Conservation (phyloP, 768 basidiomycete genomes). For the Suillus spraguei region DNA sequence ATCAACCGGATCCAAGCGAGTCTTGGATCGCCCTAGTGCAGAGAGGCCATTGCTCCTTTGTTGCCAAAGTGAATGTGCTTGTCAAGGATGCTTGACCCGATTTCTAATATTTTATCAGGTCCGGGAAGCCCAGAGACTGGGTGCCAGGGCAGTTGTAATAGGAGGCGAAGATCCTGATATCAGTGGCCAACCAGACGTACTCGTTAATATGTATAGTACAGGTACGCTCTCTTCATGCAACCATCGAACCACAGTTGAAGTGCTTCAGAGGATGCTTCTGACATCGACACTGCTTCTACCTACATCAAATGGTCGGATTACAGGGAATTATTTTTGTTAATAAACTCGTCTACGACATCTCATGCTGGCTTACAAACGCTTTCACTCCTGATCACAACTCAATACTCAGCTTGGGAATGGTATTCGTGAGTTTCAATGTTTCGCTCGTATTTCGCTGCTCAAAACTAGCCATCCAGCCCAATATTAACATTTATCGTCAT, state of each 20-base stretch:
- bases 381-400: conserved; percentile 74
- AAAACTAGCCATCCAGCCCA: conserved; percentile 49
- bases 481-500: conserved; percentile 87
- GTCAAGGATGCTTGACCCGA: conserved; percentile 16
- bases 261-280: conserved; percentile 74
- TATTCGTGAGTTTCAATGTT: conserved; percentile 62
- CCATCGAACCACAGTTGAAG: conserved; percentile 13
- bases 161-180: conserved; percentile 76
- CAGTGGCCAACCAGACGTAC: conserved; percentile 68
- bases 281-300: conserved; percentile 81
- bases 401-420: conserved; percentile 90
- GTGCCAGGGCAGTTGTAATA: conserved; percentile 89
- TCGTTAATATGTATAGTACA: conserved; percentile 93
- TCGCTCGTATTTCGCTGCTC: conserved; percentile 10
- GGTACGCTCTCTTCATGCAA: conserved; percentile 46
- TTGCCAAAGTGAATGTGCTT: conserved; percentile 70
- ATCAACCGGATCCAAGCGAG: conserved; percentile 62
- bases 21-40: conserved; percentile 92
- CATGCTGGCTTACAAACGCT: conserved; percentile 77
- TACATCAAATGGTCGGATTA: conserved; percentile 90
- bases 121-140: conserved; percentile 65
- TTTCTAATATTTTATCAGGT: conserved; percentile 28
- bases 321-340: conserved; percentile 64
- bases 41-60: conserved; percentile 88
- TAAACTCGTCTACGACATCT: conserved; percentile 74